Percentiles rank a stretch among this genome's conserved stretches.
These are phyloP conservation scores for Chloranthus sessilifolius DNA, from an alignment of 164 flowering plant species.

Conservation along the genomic window DNA sequence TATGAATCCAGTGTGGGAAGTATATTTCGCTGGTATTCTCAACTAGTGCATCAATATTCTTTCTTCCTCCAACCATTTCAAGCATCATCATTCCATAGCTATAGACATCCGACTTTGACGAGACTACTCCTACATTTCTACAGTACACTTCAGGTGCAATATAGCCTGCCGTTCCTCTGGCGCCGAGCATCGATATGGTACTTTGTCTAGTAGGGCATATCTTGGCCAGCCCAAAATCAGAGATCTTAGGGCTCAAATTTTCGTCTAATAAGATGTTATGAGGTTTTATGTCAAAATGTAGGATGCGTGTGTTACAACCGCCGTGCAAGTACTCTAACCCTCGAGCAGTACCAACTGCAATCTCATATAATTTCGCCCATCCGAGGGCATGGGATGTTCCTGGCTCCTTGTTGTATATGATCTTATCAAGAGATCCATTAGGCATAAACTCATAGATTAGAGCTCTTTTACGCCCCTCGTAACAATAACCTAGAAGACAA, in stretches of 20 bases:
- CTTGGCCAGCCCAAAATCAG: slow-evolving; percentile 4
- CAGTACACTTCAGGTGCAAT: slow-evolving; percentile 2
- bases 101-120: slow-evolving; percentile 5
- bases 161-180: slow-evolving; percentile 1
- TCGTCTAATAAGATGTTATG: slow-evolving; percentile 6
- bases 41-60: background rate
- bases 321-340: slow-evolving; percentile 6
- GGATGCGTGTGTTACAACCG: background rate
- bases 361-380: slow-evolving; percentile 1
- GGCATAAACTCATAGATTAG: slow-evolving; percentile 12
- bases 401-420: background rate
- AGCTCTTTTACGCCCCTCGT: slow-evolving; percentile 2
- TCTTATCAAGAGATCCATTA: slow-evolving; percentile 9
- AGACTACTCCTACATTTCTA: slow-evolving; percentile 10
- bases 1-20: slow-evolving; percentile 9
- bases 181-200: background rate
- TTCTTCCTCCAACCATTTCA: slow-evolving; percentile 11
- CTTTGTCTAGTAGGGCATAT: background rate
- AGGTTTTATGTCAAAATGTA: slow-evolving; percentile 6
- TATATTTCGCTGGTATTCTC: slow-evolving; percentile 4
- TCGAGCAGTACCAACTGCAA: background rate
- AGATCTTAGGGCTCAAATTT: slow-evolving; percentile 2
- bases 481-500: slow-evolving; percentile 3
- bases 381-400: background rate
- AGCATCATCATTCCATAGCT: slow-evolving; percentile 13